Percentiles rank a stretch among this genome's conserved stretches.
Conservation (phyloP, 305 asterid genomes). For the Fraxinus velutina region DNA sequence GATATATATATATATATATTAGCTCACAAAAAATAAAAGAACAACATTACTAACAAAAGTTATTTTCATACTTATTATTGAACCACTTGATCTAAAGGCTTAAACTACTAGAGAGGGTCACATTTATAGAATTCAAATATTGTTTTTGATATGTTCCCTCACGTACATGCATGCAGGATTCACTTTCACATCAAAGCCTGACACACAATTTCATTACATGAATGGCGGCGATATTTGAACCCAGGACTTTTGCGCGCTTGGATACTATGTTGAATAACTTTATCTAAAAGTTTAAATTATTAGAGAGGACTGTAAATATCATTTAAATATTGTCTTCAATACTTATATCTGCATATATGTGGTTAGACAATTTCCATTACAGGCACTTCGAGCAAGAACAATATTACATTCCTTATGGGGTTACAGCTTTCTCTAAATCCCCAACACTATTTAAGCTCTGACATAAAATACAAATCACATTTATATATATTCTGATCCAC, state of each 20-base stretch:
- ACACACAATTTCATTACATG: neutral
- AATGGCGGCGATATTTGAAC: neutral
- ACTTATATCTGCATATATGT: neutral
- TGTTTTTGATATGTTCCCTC: neutral
- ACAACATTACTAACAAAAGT: neutral
- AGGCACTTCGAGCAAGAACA: neutral
- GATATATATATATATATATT: neutral
- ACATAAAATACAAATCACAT: neutral
- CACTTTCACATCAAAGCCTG: neutral
- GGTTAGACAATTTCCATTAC: neutral
- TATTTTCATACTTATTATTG: neutral
- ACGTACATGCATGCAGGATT: neutral
- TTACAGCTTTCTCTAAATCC: neutral
- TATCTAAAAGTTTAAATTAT: too few relatives aligned
- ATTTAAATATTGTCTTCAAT: neutral
- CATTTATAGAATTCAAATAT: neutral
- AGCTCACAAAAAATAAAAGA: neutral
- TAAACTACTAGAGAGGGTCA: neutral
- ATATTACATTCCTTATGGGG: neutral
- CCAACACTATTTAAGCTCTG: neutral
- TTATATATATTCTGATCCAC: neutral
- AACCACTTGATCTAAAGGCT: neutral
- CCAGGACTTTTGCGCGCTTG: neutral
- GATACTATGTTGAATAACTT: neutral
- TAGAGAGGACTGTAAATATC: neutral